A percentile compares a stretch with the other conserved stretches of the same genome.
These are phyloP conservation scores for Penicilliopsis zonata DNA, from an alignment of 495 filamentous ascomycete species.

Conservation along the genomic window DNA sequence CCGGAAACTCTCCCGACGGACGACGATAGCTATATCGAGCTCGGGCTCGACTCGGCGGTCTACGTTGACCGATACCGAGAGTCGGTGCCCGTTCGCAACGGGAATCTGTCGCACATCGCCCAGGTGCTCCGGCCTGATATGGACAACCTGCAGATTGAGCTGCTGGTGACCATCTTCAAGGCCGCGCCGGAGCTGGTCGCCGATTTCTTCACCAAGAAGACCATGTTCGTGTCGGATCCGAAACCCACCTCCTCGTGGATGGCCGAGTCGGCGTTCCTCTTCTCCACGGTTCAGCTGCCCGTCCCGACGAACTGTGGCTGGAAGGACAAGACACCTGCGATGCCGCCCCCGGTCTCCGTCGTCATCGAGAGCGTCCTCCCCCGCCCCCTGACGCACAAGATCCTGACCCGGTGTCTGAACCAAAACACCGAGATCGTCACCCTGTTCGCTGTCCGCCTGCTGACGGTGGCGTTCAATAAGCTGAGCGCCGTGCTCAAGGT, in stretches of 20 bases:
- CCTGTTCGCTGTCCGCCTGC: constrained; percentile 68
- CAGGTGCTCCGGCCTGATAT: constrained; percentile 75
- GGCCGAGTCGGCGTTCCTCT: constrained; percentile 79
- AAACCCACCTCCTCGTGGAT: constrained; percentile 90
- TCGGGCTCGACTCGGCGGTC: constrained; percentile 53
- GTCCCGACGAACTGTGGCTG: constrained; percentile 60
- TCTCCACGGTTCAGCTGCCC: constrained; percentile 61
- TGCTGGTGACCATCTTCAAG: constrained; percentile 68
- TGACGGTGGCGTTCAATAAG: constrained; percentile 71
- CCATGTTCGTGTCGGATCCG: constrained; percentile 75
- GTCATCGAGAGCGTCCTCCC: constrained; percentile 81
- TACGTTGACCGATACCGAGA: constrained; percentile 55
- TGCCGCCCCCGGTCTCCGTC: constrained; percentile 64
- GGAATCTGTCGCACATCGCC: constrained; percentile 59
- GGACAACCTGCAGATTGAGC: constrained; percentile 65
- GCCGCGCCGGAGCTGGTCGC: constrained; percentile 74
- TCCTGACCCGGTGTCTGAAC: constrained; percentile 63
- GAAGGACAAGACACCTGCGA: constrained; percentile 31
- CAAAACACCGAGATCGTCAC: constrained; percentile 62
- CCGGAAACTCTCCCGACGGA: constrained; percentile 32
- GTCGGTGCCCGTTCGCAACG: constrained; percentile 62
- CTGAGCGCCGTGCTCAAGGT: constrained; percentile 41
- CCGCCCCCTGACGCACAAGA: constrained; percentile 65
- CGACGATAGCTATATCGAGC: constrained; percentile 43
- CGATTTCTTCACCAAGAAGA: constrained; percentile 70